phyloP scores from a whole-genome alignment of 169 alveolate genomes.

The Plasmodium relictum region DNA sequence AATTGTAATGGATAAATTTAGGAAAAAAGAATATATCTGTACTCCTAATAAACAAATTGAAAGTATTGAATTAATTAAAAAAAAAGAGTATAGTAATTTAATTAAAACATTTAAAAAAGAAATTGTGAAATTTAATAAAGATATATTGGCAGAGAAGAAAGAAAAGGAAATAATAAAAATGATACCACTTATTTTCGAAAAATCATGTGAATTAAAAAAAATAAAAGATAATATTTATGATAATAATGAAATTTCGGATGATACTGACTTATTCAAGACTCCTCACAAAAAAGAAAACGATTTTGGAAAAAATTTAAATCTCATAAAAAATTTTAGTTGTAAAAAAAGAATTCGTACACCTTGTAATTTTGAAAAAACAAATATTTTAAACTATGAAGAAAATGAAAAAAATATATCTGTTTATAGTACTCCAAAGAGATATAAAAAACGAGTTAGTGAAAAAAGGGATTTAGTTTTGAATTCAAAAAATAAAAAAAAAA shows the following conservation, averaged over 20 bases:
- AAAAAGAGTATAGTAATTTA: constrained; percentile 51
- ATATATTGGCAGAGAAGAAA: constrained; percentile 14
- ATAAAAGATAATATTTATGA: neutral
- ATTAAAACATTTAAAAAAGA: constrained; percentile 12
- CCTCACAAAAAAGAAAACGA: constrained; percentile 25
- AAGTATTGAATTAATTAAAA: neutral
- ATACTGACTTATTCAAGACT: constrained; percentile 18
- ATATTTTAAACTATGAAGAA: constrained; percentile 23
- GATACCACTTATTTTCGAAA: constrained; percentile 14
- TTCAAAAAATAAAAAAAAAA: constrained; percentile 35
- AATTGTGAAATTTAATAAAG: neutral
- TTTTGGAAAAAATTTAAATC: neutral
- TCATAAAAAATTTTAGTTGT: constrained; percentile 31
- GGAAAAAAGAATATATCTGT: neutral
- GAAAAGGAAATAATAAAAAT: constrained; percentile 17
- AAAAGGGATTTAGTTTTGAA: neutral
- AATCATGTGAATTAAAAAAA: constrained; percentile 34
- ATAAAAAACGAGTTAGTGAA: constrained; percentile 11
- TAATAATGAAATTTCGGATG: constrained; percentile 15
- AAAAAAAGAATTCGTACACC: constrained; percentile 63
- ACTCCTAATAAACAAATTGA: constrained; percentile 7
- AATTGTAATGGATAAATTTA: constrained; percentile 26
- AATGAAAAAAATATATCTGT: constrained; percentile 24
- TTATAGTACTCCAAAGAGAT: constrained; percentile 43
- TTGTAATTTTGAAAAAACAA: constrained; percentile 7